Conservation (phyloP, 1,139 yeast species). For the Yamadazyma triangularis region DNA sequence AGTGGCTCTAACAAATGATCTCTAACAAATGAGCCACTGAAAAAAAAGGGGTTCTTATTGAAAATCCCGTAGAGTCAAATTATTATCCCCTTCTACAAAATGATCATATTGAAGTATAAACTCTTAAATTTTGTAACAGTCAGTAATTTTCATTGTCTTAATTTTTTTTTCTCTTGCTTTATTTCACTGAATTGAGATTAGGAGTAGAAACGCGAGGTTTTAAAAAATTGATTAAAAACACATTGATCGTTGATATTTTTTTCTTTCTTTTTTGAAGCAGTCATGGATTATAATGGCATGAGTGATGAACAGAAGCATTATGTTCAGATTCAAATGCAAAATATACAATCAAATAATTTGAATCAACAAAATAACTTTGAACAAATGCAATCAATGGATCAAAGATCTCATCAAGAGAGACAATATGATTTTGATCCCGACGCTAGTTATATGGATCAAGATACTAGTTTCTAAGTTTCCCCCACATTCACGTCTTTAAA, state of each 20-base stretch:
- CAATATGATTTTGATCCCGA: slow-evolving; percentile 13
- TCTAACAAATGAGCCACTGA: no score
- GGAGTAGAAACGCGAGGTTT: neutral
- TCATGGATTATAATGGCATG: neutral
- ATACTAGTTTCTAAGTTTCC: slow-evolving; percentile 16
- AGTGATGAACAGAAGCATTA: neutral
- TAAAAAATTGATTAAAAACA: neutral
- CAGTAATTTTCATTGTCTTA: no score
- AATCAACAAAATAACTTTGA: neutral
- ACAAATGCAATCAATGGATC: no score
- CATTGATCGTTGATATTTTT: neutral
- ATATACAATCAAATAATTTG: neutral
- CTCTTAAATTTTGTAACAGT: no score
- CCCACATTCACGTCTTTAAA: slow-evolving; percentile 14
- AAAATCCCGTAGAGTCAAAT: no score
- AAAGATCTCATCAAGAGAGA: neutral
- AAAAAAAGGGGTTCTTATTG: no score
- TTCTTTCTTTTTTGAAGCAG: neutral
- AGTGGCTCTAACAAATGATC: no score
- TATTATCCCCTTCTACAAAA: no score
- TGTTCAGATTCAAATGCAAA: neutral
- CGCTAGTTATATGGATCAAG: slow-evolving; percentile 42
- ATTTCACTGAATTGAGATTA: no score
- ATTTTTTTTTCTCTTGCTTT: no score
- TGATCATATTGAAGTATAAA: no score